Evolutionary conservation across 2,329 filamentous ascomycete genomes (phyloP), one percentile per base, ranked within the genome.

Genomic region (Trichoderma atrobrunneum): DNA sequence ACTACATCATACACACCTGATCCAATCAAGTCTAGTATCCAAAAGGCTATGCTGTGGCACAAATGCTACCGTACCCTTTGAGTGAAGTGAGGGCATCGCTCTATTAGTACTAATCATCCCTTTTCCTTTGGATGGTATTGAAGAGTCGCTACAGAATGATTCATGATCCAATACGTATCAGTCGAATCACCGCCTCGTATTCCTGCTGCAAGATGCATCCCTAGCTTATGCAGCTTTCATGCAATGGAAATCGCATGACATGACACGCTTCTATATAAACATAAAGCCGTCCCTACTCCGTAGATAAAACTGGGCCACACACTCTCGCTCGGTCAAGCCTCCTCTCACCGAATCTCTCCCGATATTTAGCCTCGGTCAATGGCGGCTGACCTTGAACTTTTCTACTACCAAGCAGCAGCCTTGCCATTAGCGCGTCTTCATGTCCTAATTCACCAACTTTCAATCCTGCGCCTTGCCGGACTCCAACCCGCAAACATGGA

Each of bases 401-500:
- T 66, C 34, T n/a, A 21, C 10, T 39, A 39, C 36, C 16, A 21
- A 48, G 18, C 32, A 39, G 36, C 61, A 65, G 48, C 61, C 51
- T 68, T 62, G 57, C 48, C 63, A 26, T 48, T 60, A 70, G 64
- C 71, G 71, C 63, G 70, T 72, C 71, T 32, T 32, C 67, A 54
- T 26, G 39, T 64, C 51, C 48, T 26, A 63, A 30, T 32, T 32
- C 59, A 24, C 57, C 43, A 39, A 30, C 56, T 21, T 57, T 54
- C 39, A 8, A 48, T 60, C 70, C 51, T 66, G 32, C 62, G 24
- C 51, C 18, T 57, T 60, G 62, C 54, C 61, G 68, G 59, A 60
- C 21, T 54, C 24, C 30, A 39, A 18, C 28, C 30, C 76, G 81
- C 77, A 75, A 97, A 97, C 75, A 97, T 98, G 94, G 94, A 97